A percentile compares a stretch with the other conserved stretches of the same genome.
phyloP scores from a whole-genome alignment of 2,329 filamentous ascomycete genomes.

The Dothistroma septosporum region DNA sequence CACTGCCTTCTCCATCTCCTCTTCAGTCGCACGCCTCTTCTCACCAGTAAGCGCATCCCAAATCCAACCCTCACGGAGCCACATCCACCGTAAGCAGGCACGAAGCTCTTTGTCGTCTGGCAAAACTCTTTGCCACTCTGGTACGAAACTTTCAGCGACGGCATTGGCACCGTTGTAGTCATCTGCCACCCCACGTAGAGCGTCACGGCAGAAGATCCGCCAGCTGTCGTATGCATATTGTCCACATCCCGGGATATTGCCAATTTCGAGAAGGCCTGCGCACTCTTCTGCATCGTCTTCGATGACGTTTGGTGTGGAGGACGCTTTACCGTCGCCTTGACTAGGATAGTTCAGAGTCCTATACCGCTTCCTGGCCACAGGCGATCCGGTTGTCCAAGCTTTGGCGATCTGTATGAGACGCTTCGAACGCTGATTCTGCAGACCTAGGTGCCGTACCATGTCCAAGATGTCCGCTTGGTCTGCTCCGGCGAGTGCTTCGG shows the following conservation, averaged over 20 bases:
- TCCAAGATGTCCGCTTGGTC: constrained; percentile 53
- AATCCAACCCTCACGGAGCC: constrained; percentile 78
- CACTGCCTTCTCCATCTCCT: constrained; percentile 55
- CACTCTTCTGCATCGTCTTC: constrained; percentile 45
- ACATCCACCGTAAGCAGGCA: constrained; percentile 84
- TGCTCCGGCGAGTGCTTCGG: constrained; percentile 58
- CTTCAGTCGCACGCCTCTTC: constrained; percentile 49
- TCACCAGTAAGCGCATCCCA: constrained; percentile 74
- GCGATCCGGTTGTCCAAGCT: constrained; percentile 63
- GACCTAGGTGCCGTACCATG: constrained; percentile 66
- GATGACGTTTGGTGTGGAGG: constrained; percentile 42
- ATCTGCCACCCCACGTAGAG: constrained; percentile 60
- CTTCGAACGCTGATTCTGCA: constrained; percentile 63
- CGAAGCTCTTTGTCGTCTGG: constrained; percentile 85
- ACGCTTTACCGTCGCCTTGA: constrained; percentile 47
- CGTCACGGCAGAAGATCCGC: constrained; percentile 88
- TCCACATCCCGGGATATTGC: constrained; percentile 72
- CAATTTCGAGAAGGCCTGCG: constrained; percentile 71
- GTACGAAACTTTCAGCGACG: constrained; percentile 55
- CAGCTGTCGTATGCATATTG: constrained; percentile 83
- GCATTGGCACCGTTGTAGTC: constrained; percentile 61
- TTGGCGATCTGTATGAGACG: constrained; percentile 68
- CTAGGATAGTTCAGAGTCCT: constrained; percentile 54
- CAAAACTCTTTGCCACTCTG: constrained; percentile 85
- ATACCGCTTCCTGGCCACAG: constrained; percentile 55